Conservation (phyloP, 2,329 filamentous ascomycete species). For the Cordyceps tenuipes region DNA sequence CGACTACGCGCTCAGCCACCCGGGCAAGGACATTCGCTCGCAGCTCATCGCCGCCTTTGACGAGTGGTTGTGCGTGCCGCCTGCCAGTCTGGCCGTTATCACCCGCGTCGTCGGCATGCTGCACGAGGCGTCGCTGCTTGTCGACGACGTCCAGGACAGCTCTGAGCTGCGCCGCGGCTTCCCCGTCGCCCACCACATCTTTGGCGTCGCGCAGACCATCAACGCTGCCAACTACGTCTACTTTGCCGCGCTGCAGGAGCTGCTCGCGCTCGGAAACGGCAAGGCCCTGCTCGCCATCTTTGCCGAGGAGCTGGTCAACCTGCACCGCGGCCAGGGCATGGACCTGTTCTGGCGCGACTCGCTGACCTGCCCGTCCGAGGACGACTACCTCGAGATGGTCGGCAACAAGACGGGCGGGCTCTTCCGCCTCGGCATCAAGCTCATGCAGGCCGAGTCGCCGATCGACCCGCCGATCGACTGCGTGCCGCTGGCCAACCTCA, state of each 20-base stretch:
- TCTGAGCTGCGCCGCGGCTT: slow-evolving; percentile 68
- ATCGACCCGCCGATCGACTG: slow-evolving; percentile 49
- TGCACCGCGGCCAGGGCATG: slow-evolving; percentile 84
- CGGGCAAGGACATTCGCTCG: slow-evolving; percentile 77
- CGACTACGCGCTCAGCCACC: slow-evolving; percentile 70
- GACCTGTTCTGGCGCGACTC: slow-evolving; percentile 86
- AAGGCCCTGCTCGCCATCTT: slow-evolving; percentile 65
- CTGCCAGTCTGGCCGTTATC: slow-evolving; percentile 61
- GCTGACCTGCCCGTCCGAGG: slow-evolving; percentile 73
- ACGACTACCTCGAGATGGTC: slow-evolving; percentile 93
- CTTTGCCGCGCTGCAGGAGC: slow-evolving; percentile 68
- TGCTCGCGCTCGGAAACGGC: slow-evolving; percentile 55
- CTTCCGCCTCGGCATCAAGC: slow-evolving; percentile 74
- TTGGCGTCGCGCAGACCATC: slow-evolving; percentile 80
- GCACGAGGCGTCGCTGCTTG: slow-evolving; percentile 72
- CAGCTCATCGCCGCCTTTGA: slow-evolving; percentile 78
- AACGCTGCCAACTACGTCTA: slow-evolving; percentile 88
- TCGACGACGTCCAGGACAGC: slow-evolving; percentile 83
- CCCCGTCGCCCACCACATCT: slow-evolving; percentile 77
- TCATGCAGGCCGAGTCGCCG: slow-evolving; percentile 73
- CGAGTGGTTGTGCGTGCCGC: slow-evolving; percentile 66
- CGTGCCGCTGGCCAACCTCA: slow-evolving; percentile 73
- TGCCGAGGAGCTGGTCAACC: slow-evolving; percentile 73
- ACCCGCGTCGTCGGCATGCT: slow-evolving; percentile 77
- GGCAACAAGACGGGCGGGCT: slow-evolving; percentile 84